These are phyloP conservation scores for Globisporangium mamillatum DNA, from an alignment of 352 stramenopile species.

Conservation along the genomic window DNA sequence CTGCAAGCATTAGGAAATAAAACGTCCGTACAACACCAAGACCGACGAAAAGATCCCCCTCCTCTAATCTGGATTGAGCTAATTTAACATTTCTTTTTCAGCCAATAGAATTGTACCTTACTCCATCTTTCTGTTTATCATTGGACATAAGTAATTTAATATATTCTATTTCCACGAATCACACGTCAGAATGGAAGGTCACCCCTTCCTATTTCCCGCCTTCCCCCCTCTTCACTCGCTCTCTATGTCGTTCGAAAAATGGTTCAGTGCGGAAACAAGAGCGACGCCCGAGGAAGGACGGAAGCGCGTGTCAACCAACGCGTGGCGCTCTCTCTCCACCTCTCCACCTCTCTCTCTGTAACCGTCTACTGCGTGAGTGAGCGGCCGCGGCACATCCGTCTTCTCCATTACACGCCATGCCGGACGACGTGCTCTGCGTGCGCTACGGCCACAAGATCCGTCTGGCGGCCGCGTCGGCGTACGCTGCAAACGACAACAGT, in stretches of 20 bases:
- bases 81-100: not conserved
- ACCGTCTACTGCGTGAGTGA: not conserved
- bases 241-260: conserved; percentile 12
- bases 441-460: conserved; percentile 73
- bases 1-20: conserved; percentile 12
- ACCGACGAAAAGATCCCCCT: conserved; percentile 6
- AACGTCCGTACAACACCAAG: conserved; percentile 2
- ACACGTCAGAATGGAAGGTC: not conserved
- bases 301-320: not conserved
- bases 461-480: conserved; percentile 54
- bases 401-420: conserved; percentile 19
- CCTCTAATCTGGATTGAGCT: not conserved
- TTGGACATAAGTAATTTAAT: not conserved
- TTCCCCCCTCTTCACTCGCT: not conserved
- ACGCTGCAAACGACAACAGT: conserved; percentile 23
- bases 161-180: not conserved
- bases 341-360: not conserved
- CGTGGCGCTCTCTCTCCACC: not conserved
- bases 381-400: not conserved
- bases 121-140: not conserved
- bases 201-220: not conserved
- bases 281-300: not conserved
- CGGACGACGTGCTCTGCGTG: conserved; percentile 33
- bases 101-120: not conserved
- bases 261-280: conserved; percentile 6